Percentiles rank a stretch among this genome's conserved stretches.
These are phyloP conservation scores for Pseudocercospora musae DNA, from an alignment of 2,329 filamentous ascomycete species.

Conservation along the genomic window DNA sequence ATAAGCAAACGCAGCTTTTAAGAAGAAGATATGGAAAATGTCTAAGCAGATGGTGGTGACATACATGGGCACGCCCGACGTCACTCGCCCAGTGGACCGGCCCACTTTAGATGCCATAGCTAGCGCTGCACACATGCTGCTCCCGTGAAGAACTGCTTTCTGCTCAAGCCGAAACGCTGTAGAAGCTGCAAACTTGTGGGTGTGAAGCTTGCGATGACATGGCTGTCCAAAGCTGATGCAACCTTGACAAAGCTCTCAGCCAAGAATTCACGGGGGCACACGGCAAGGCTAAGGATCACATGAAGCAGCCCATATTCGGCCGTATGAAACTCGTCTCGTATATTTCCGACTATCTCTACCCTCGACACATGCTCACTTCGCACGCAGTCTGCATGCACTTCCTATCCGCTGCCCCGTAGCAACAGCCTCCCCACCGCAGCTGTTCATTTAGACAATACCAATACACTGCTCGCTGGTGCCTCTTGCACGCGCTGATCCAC, in stretches of 20 bases:
- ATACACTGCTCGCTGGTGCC: slow-evolving; percentile 18
- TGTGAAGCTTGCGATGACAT: not conserved
- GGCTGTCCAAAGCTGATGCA: not conserved
- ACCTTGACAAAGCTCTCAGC: not conserved
- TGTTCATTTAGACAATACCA: slow-evolving; percentile 22
- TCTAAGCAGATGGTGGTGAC: not conserved
- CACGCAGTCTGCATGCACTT: slow-evolving; percentile 7
- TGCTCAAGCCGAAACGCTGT: not conserved
- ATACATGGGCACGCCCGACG: not conserved
- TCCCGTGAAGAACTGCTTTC: not conserved
- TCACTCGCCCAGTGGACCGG: not conserved
- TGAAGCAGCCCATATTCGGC: not conserved
- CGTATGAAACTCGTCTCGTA: slow-evolving; percentile 7
- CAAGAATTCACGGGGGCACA: not conserved
- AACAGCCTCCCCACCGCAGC: not conserved
- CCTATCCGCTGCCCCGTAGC: not conserved
- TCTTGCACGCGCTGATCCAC: slow-evolving; percentile 1
- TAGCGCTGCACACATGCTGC: not conserved
- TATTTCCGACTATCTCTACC: slow-evolving; percentile 11
- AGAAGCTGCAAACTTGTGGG: not conserved
- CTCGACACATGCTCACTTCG: slow-evolving; percentile 9
- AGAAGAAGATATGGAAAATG: not conserved
- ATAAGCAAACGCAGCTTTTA: too few species aligned
- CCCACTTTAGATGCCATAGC: not conserved
- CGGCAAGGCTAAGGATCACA: not conserved